Conservation (phyloP, 345 rosid genomes). For the Boechera divaricarpa region DNA sequence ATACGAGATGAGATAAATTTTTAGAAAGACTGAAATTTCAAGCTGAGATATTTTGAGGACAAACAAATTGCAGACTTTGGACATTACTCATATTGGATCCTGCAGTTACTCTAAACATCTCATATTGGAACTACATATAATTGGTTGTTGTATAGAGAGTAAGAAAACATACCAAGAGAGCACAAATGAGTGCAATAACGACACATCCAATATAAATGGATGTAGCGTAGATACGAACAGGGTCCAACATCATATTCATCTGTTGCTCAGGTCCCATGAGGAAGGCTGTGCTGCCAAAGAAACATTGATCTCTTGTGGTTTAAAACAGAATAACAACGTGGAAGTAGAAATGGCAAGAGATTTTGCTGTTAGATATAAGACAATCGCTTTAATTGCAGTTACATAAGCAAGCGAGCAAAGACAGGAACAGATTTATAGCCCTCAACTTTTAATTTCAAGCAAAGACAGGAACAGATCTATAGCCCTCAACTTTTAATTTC, state of each 20-base stretch:
- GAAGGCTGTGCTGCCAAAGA: slow-evolving; percentile 94
- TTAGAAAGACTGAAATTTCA: neutral
- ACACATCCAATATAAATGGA: slow-evolving; percentile 77
- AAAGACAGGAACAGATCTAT: no score
- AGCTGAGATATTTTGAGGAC: neutral
- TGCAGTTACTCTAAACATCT: neutral
- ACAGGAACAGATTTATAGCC: neutral
- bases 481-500: no score
- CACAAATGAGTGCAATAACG: slow-evolving; percentile 75
- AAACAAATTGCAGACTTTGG: neutral
- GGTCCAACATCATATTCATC: slow-evolving; percentile 87
- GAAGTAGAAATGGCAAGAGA: slow-evolving; percentile 14
- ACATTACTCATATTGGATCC: neutral
- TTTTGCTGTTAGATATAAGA: neutral
- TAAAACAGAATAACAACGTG: neutral
- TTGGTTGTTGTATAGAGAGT: slow-evolving; percentile 5
- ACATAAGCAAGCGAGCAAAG: neutral
- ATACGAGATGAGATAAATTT: slow-evolving; percentile 38
- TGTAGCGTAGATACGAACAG: slow-evolving; percentile 75
- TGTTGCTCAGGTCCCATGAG: slow-evolving; percentile 81
- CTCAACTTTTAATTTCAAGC: neutral
- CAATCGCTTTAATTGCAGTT: neutral
- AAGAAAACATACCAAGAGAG: slow-evolving; percentile 71
- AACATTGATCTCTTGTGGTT: slow-evolving; percentile 40
- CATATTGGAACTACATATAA: neutral